Base-by-base conservation (phyloP, 768 basidiomycete species). In the Boletus subcaerulescens region DNA sequence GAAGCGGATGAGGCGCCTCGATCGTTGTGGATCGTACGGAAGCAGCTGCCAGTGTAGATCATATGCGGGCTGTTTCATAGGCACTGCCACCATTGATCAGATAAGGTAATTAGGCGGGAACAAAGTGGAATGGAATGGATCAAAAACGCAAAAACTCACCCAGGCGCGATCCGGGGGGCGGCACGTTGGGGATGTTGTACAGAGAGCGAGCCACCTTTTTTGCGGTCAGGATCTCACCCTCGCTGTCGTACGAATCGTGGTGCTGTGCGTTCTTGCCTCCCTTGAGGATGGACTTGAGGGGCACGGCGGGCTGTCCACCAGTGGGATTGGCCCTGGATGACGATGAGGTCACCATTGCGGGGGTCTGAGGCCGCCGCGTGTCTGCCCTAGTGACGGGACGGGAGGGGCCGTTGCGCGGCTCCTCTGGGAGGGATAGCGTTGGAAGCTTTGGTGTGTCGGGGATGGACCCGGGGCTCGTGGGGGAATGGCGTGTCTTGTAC, bases 1-100 rank as follows among this genome's bases (percentile, higher is more conserved):
- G 64, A 83, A 84, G 55, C 74, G 76, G 14, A 83, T 53, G 20
- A 71, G 60, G 9, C 72, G 77, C 40, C 62, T 72, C 43, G 69
- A 64, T 50, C 64, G 59, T 22, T 71, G 66, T 31, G 42, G 45
- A 50, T 69, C 66, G 52, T 67, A 79, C 17, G 79, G 77, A 41
- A 79, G 71, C 17, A 82, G 61, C 48, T 76, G 77, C 82, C 81
- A 84, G 56, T 74, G 75, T 51, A 80, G 57, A 53, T 76, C 63
- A 45, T 77, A 69, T 1, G 74, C 65, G 29, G 76, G 75, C 13
- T 60, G 69, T 58, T 77, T 78, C 67, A 71, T 75, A 4, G 69
- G 71, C 53, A 63, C 73, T 74, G 45, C 45, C 59, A 55, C 49
- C 29, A 24, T 22, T 50, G 62, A 65, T 74, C 69, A 64, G 29